Base-by-base conservation (phyloP, 768 basidiomycete genomes). In the Naganishia onofrii region DNA sequence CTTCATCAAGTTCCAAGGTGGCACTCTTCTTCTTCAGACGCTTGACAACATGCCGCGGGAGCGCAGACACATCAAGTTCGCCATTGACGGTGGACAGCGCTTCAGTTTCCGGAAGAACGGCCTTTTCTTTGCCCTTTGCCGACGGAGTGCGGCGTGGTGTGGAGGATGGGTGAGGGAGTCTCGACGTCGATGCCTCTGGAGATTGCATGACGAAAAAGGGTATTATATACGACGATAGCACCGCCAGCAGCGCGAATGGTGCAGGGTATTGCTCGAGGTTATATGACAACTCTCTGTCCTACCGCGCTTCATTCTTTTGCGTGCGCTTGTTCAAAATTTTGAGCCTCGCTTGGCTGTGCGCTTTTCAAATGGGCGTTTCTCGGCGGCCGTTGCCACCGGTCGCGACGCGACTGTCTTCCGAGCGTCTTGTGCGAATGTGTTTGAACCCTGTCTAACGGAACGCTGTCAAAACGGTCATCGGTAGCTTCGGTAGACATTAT, bases 71-170 rank as follows among this genome's bases (percentile, higher is more conserved):
- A 31, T 60, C 31, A 42, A 63, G 26, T 46, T 60, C 38, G 21
- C 46, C 42, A 7, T n/a, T 36, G 28, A 26, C 67, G 23, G 46
- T 31, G 46, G 68, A 42, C 13, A 55, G 17, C 4, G 26, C 57
- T 15, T 48, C 51, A 46, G 55, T n/a, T 10, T 51, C 48, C 21
- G 48, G 44, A 31, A 31, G 23, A 23, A 60, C 38, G 29, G 68
- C 68, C 31, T 58, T 46, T 60, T 69, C 68, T 53, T 69, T 69
- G 26, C 68, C 68, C 48, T 69, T 69, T 57, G 48, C 44, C 28
- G 68, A 69, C 21, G 68, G 68, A 19, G 46, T 58, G 26, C 60
- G 60, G 13, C 60, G 60, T 8, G 60, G 60, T 34, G 68, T 60
- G 29, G 67, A 57, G 32, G 51, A 58, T 28, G 57, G 36, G 32